Percentiles rank a stretch among this genome's conserved stretches.
Conservation (phyloP, 2,329 filamentous ascomycete genomes). For the Phialocephala subalpina region DNA sequence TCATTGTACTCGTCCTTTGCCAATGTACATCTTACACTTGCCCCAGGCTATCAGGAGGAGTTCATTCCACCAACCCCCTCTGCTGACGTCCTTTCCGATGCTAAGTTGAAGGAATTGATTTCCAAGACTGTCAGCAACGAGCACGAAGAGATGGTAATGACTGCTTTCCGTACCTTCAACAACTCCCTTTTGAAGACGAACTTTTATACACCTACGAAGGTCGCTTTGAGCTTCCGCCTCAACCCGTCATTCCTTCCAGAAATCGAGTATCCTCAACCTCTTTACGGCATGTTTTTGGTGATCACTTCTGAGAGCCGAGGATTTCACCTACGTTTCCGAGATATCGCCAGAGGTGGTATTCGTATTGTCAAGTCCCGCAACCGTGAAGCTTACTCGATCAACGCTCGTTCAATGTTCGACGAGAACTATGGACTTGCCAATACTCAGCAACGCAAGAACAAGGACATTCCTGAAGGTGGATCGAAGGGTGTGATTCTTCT, state of each 20-base stretch:
- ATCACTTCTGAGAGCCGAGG: slow-evolving; percentile 97
- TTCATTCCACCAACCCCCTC: slow-evolving; percentile 62
- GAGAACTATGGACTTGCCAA: slow-evolving; percentile 99
- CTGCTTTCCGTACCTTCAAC: slow-evolving; percentile 96
- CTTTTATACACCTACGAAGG: slow-evolving; percentile 93
- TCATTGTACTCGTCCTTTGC: slow-evolving; percentile 92
- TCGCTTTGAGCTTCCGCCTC: slow-evolving; percentile 94
- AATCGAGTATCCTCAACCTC: slow-evolving; percentile 89
- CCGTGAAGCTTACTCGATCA: slow-evolving; percentile 95
- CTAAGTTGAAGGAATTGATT: slow-evolving; percentile 78
- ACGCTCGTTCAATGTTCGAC: slow-evolving; percentile 94
- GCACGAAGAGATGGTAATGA: slow-evolving; percentile 98
- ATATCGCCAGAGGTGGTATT: slow-evolving; percentile 96
- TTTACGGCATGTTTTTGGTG: slow-evolving; percentile 99
- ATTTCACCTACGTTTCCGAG: slow-evolving; percentile 96
- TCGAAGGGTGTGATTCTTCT: slow-evolving; percentile 98
- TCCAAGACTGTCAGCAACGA: slow-evolving; percentile 85
- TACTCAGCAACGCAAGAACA: slow-evolving; percentile 99
- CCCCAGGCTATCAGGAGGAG: slow-evolving; percentile 59
- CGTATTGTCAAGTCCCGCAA: slow-evolving; percentile 98
- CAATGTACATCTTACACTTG: slow-evolving; percentile 75
- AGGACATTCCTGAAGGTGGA: slow-evolving; percentile 97
- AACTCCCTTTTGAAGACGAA: slow-evolving; percentile 94
- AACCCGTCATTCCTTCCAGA: slow-evolving; percentile 88
- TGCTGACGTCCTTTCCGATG: slow-evolving; percentile 77